A percentile compares a stretch with the other conserved stretches of the same genome.
phyloP scores from a whole-genome alignment of 1,139 yeast genomes.

The Taphrina communis region DNA sequence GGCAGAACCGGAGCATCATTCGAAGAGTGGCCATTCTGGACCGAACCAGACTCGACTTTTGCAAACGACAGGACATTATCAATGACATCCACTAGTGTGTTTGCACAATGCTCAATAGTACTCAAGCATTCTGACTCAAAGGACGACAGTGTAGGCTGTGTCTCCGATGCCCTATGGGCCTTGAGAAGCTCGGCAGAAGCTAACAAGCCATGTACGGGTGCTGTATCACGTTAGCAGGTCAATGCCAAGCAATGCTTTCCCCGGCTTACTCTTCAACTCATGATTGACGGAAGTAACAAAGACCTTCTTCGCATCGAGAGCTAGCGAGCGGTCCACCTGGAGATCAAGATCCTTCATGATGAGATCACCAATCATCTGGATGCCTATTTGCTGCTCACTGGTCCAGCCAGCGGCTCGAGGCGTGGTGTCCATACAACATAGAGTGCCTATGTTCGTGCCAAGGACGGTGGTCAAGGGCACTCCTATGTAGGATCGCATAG shows the following conservation, averaged over 20 bases:
- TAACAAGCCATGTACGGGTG: slow-evolving; percentile 38
- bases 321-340: slow-evolving; percentile 18
- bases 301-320: slow-evolving; percentile 19
- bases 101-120: slow-evolving; percentile 40
- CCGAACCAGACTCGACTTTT: background rate
- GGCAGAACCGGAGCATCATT: background rate
- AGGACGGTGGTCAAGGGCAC: slow-evolving; percentile 26
- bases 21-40: no score
- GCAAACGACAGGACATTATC: slow-evolving; percentile 30
- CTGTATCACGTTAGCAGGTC: background rate
- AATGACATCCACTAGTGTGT: slow-evolving; percentile 36
- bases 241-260: background rate
- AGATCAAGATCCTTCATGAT: slow-evolving; percentile 38
- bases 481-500: slow-evolving; percentile 28
- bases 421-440: slow-evolving; percentile 26
- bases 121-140: slow-evolving; percentile 26
- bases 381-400: slow-evolving; percentile 14
- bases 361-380: slow-evolving; percentile 17
- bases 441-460: slow-evolving; percentile 30
- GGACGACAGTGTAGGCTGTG: slow-evolving; percentile 10
- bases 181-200: slow-evolving; percentile 39
- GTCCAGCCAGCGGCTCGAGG: slow-evolving; percentile 16
- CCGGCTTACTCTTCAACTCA: slow-evolving; percentile 21
- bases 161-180: slow-evolving; percentile 9
- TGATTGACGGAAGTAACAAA: slow-evolving; percentile 28